Conservation (phyloP, 768 basidiomycete species). For the Panus rudis region DNA sequence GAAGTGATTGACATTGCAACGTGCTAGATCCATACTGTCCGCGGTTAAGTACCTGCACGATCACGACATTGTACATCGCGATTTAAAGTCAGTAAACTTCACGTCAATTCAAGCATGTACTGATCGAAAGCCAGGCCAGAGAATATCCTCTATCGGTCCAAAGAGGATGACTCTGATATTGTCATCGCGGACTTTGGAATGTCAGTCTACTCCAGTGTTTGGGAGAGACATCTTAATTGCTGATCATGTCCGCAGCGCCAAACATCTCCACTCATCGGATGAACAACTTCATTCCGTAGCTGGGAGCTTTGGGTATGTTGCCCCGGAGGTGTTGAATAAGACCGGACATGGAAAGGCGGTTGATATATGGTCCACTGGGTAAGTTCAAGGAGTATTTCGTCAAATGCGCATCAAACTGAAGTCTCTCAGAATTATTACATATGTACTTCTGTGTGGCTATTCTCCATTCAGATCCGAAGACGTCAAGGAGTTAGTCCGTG, state of each 20-base stretch:
- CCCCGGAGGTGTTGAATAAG: constrained; percentile 80
- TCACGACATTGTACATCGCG: constrained; percentile 92
- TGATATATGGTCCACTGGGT: constrained; percentile 94
- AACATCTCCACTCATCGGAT: constrained; percentile 66
- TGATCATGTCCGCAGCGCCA: constrained; percentile 45
- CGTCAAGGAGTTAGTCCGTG: constrained; percentile 61
- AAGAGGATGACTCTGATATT: constrained; percentile 68
- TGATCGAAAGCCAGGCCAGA: constrained; percentile 67
- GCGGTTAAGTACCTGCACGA: constrained; percentile 88
- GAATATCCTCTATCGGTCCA: constrained; percentile 89
- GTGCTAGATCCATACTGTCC: constrained; percentile 66
- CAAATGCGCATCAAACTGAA: not conserved
- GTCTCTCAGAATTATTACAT: constrained; percentile 74
- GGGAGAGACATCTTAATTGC: not conserved
- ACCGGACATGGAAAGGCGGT: constrained; percentile 88
- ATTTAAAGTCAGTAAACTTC: constrained; percentile 66
- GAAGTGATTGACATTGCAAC: not conserved
- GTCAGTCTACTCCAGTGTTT: constrained; percentile 36
- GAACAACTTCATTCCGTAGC: constrained; percentile 69
- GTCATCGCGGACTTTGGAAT: constrained; percentile 98
- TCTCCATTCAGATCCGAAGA: constrained; percentile 89
- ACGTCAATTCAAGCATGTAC: no score
- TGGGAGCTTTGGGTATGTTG: constrained; percentile 84
- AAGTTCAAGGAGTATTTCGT: constrained; percentile 16
- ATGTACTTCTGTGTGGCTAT: constrained; percentile 92